These are phyloP conservation scores for Ormosia emarginata DNA, from an alignment of 306 rosid genomes.

Conservation along the genomic window DNA sequence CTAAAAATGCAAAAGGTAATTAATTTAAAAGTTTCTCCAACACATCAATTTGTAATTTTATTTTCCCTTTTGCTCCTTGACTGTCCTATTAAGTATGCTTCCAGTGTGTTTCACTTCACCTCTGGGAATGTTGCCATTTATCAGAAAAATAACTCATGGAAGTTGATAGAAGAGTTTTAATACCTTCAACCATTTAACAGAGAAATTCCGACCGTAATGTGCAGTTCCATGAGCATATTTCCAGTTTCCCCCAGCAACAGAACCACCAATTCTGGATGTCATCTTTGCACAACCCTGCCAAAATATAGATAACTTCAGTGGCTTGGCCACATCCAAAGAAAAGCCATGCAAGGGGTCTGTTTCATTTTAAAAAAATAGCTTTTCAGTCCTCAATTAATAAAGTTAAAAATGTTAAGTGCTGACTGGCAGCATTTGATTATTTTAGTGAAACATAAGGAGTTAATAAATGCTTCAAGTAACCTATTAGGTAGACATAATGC, in stretches of 20 bases:
- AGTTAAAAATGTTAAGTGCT: background rate
- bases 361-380: background rate
- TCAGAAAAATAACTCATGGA: background rate
- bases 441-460: background rate
- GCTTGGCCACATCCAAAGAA: constrained; percentile 1
- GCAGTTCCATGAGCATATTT: constrained; percentile 99
- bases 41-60: background rate
- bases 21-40: background rate
- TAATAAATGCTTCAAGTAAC: background rate
- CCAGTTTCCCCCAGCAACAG: constrained; percentile 98
- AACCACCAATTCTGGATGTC: constrained; percentile 97
- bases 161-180: constrained; percentile 11
- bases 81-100: background rate
- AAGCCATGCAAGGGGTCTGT: background rate
- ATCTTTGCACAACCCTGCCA: constrained; percentile 98
- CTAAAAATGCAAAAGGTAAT: background rate
- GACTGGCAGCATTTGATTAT: background rate
- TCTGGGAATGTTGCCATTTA: background rate
- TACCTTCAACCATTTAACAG: constrained; percentile 97
- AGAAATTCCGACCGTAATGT: constrained; percentile 94
- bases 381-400: background rate
- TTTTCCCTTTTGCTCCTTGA: constrained; percentile 1
- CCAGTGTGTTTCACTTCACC: background rate
- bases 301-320: constrained; percentile 22
- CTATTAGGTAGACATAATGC: background rate